These are phyloP conservation scores for Puccinia triticina DNA, from an alignment of 1,284 basidiomycete species.

Conservation along the genomic window DNA sequence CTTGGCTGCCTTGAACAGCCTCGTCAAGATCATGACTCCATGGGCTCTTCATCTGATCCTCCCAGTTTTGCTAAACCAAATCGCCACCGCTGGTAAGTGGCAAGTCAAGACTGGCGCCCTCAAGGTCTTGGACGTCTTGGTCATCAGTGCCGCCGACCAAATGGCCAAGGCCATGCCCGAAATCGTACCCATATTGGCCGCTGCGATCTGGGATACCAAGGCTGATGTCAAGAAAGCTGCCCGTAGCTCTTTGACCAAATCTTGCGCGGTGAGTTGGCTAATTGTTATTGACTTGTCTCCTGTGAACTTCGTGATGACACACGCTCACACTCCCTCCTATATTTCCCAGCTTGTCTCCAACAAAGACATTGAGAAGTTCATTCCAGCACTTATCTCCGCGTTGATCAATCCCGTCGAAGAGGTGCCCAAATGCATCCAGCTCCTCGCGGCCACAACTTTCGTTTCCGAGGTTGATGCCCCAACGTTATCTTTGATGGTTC, in stretches of 20 bases:
- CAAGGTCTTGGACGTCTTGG: slow-evolving; percentile 83
- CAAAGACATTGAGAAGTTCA: slow-evolving; percentile 96
- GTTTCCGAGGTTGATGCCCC: slow-evolving; percentile 99
- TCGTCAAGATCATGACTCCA: slow-evolving; percentile 81
- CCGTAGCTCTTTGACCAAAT: slow-evolving; percentile 89
- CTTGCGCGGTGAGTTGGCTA: slow-evolving; percentile 70
- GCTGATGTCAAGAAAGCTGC: slow-evolving; percentile 99
- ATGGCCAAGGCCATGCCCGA: slow-evolving; percentile 90
- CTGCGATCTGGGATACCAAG: slow-evolving; percentile 99
- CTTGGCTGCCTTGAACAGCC: slow-evolving; percentile 78
- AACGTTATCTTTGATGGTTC: slow-evolving; percentile 98
- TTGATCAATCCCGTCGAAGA: slow-evolving; percentile 99
- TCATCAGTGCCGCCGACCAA: slow-evolving; percentile 79
- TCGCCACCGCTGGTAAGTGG: slow-evolving; percentile 98
- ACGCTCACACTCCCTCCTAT: not conserved
- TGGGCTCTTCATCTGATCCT: slow-evolving; percentile 86
- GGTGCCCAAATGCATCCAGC: slow-evolving; percentile 91
- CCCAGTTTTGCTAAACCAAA: slow-evolving; percentile 87
- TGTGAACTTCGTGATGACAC: not conserved
- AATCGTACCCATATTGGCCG: slow-evolving; percentile 91
- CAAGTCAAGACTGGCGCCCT: slow-evolving; percentile 94
- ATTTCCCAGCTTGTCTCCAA: slow-evolving; percentile 72
- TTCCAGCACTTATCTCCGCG: slow-evolving; percentile 95
- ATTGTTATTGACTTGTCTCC: slow-evolving; percentile 76
- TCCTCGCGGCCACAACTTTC: slow-evolving; percentile 99